These are phyloP conservation scores for Saccharomycopsis hybrid DNA, from an alignment of 1,139 yeast genomes.

Conservation along the genomic window DNA sequence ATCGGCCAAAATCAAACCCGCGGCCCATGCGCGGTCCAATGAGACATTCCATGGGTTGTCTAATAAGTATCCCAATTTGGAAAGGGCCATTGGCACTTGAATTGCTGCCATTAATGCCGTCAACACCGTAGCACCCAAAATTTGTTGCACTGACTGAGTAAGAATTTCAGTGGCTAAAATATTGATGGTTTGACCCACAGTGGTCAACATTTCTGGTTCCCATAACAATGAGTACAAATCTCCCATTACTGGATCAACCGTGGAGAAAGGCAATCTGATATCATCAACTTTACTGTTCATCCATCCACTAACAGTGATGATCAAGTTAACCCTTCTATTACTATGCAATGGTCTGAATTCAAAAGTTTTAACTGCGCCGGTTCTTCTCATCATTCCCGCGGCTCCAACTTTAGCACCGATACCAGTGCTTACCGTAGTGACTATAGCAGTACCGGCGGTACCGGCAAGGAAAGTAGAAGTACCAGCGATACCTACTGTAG, in stretches of 20 bases:
- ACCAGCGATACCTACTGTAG: constrained; percentile 91
- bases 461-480: constrained; percentile 92
- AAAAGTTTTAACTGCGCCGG: constrained; percentile 89
- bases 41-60: constrained; percentile 99
- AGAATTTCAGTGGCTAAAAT: constrained; percentile 92
- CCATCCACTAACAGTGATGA: constrained; percentile 97
- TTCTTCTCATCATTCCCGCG: constrained; percentile 76
- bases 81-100: constrained; percentile 85
- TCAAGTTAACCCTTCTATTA: constrained; percentile 78
- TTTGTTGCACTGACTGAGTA: constrained; percentile 89
- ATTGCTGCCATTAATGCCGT: constrained; percentile 95
- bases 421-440: constrained; percentile 86
- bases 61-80: constrained; percentile 80
- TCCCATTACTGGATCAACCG: constrained; percentile 97
- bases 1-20: constrained; percentile 89
- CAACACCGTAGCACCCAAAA: constrained; percentile 84
- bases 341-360: constrained; percentile 91
- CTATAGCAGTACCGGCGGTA: constrained; percentile 92
- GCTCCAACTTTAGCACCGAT: constrained; percentile 88
- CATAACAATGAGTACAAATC: constrained; percentile 85
- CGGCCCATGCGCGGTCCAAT: constrained; percentile 94
- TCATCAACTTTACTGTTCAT: constrained; percentile 95
- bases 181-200: constrained; percentile 93
- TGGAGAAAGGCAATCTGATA: constrained; percentile 91
- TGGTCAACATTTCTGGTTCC: constrained; percentile 97